Base-by-base conservation (phyloP, 2,329 filamentous ascomycete species). In the Fusarium sp. region DNA sequence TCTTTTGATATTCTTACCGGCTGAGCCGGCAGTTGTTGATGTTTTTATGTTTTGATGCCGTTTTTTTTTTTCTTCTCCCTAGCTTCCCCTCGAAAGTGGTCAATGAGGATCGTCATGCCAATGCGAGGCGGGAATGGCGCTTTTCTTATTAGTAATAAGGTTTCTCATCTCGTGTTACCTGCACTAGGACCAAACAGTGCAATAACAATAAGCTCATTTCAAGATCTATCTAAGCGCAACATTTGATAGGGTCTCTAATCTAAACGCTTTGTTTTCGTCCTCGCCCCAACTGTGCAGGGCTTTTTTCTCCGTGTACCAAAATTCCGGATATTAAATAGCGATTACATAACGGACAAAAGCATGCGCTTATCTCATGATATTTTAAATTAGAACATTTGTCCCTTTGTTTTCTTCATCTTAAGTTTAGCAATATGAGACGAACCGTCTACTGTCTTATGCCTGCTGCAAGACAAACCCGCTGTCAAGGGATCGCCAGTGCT, bases 111-210 rank as follows among this genome's bases (percentile, higher is more conserved):
- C 44, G 37, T 26, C 56, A 30, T 60, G 36, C 54, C 44, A 61
- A 41, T 37, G 37, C 15, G 20, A 53, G 45, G 45, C 46, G 40
- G 46, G 34, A 46, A 37, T 47, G 52, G 41, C 44, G 52, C 52
- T 63, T 50, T 26, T 36, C 33, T 15, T 42, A 62, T 56, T 40
- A 55, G 18, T 15, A 12, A 33, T 36, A 26, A 59, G 34, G 16
- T 23, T 45, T 18, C 18, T 62, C 47, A 62, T 46, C 47, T 53
- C 45, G 55, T 53, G 11, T 60, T n/a, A 12, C n/a, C 33, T 44
- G 28, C 58, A 44, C 58, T 62, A 62, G 13, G 34, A 53, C 58
- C 1, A 61, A 62, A 53, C 4, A 36, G 56, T 53, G 23, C 23
- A 23, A 23, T 20, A 20, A n/a, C 34, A 38, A 26, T 12, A 23